A percentile compares a stretch with the other conserved stretches of the same genome.
phyloP scores from a whole-genome alignment of 2,329 filamentous ascomycete species.

The Xylariaceae sp. region DNA sequence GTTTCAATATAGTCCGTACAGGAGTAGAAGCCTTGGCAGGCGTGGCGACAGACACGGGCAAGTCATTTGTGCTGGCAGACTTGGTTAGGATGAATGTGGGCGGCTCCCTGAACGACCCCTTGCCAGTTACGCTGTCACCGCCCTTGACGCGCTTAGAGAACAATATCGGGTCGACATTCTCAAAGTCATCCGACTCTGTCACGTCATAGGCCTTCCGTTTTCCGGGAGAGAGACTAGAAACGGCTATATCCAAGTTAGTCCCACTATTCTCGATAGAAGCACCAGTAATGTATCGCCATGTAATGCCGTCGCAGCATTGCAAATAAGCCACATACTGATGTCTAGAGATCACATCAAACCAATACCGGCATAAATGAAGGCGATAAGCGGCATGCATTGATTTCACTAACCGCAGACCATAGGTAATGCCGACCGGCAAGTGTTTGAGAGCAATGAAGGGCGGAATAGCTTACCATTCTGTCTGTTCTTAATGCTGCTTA shows the following conservation, averaged over 20 bases:
- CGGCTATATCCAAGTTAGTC: conserved; percentile 35
- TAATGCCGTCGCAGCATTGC: neutral
- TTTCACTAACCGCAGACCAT: too few relatives aligned
- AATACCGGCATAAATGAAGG: too few relatives aligned
- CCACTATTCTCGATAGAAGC: conserved; percentile 1
- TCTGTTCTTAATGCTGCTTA: conserved; percentile 72
- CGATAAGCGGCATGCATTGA: too few relatives aligned
- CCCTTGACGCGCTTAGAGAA: conserved; percentile 57
- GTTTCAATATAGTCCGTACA: conserved; percentile 42
- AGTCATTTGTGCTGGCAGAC: conserved; percentile 33
- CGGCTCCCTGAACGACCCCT: conserved; percentile 44
- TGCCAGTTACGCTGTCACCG: conserved; percentile 35
- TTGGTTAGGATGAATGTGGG: conserved; percentile 42
- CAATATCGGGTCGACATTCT: conserved; percentile 56
- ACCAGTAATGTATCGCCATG: neutral
- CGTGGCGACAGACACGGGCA: conserved; percentile 32
- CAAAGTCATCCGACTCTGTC: conserved; percentile 47
- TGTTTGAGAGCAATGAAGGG: too few relatives aligned
- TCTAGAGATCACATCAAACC: too few relatives aligned
- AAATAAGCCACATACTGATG: too few relatives aligned
- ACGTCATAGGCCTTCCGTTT: conserved; percentile 55
- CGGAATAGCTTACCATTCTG: conserved; percentile 64
- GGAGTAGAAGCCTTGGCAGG: conserved; percentile 31
- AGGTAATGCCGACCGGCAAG: too few relatives aligned
- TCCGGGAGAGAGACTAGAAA: conserved; percentile 34